A percentile compares a stretch with the other conserved stretches of the same genome.
phyloP scores from a whole-genome alignment of 2,329 filamentous ascomycete species.

The Lachnellula suecica region DNA sequence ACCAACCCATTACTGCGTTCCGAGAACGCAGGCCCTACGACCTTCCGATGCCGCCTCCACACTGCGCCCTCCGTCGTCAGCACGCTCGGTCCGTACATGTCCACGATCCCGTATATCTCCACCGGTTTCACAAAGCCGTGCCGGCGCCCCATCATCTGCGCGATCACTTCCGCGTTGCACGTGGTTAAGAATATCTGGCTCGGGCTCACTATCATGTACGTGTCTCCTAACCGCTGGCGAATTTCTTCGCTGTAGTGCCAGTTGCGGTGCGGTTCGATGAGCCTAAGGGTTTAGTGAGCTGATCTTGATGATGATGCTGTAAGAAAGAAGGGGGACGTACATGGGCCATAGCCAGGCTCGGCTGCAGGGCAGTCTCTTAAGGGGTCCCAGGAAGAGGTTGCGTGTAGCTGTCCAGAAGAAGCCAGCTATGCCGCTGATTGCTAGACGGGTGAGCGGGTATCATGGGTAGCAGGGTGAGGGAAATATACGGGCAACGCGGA shows the following conservation, averaged over 20 bases:
- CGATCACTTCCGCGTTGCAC: not conserved
- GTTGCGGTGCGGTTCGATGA: not conserved
- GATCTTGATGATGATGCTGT: not conserved
- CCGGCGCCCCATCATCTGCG: slow-evolving; percentile 26
- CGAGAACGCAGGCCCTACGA: slow-evolving; percentile 32
- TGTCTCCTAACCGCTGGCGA: not conserved
- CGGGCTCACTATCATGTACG: not conserved
- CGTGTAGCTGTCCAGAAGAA: not conserved
- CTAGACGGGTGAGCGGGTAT: not conserved
- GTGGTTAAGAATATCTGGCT: not conserved
- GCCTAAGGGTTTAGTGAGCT: too few species aligned
- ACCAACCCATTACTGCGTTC: slow-evolving; percentile 46
- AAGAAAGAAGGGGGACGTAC: not conserved
- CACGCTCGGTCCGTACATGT: slow-evolving; percentile 32
- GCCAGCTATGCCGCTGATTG: not conserved
- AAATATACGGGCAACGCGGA: not conserved
- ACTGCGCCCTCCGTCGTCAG: slow-evolving; percentile 31
- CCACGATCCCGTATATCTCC: slow-evolving; percentile 30
- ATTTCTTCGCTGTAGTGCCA: not conserved
- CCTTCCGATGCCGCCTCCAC: slow-evolving; percentile 34
- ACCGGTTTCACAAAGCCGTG: slow-evolving; percentile 32
- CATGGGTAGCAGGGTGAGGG: too few species aligned
- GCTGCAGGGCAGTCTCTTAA: too few species aligned
- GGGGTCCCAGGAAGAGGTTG: too few species aligned
- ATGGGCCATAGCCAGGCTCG: not conserved